A percentile compares a stretch with the other conserved stretches of the same genome.
phyloP scores from a whole-genome alignment of 2,329 filamentous ascomycete genomes.

The Aureobasidium sp. region DNA sequence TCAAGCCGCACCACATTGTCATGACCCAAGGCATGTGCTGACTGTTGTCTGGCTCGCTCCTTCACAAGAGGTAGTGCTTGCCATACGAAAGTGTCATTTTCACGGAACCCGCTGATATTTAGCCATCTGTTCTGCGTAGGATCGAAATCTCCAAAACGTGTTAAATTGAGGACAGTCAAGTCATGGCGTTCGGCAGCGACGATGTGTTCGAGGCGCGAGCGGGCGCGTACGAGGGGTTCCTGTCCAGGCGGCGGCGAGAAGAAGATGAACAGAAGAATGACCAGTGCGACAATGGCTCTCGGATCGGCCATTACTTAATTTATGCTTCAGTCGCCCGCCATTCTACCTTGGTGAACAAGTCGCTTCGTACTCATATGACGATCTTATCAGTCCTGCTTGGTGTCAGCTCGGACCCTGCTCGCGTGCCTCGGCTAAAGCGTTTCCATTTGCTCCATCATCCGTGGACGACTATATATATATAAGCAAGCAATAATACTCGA shows the following conservation, averaged over 20 bases:
- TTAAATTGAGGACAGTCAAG: slow-evolving; percentile 44
- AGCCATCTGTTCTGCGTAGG: slow-evolving; percentile 39
- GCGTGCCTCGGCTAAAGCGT: background rate
- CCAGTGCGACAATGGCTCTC: slow-evolving; percentile 41
- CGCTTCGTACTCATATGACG: background rate
- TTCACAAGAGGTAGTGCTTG: slow-evolving; percentile 61
- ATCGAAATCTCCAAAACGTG: slow-evolving; percentile 48
- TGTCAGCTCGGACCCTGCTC: background rate
- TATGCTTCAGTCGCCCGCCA: slow-evolving; percentile 2
- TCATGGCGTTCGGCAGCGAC: slow-evolving; percentile 46
- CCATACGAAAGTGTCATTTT: slow-evolving; percentile 72
- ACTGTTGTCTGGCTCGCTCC: slow-evolving; percentile 55
- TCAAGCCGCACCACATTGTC: slow-evolving; percentile 25
- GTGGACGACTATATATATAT: background rate
- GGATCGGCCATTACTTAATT: slow-evolving; percentile 31
- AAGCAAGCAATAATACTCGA: background rate
- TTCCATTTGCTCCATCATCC: background rate
- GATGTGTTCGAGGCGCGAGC: slow-evolving; percentile 42
- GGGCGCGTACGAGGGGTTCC: slow-evolving; percentile 34
- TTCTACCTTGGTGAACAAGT: slow-evolving; percentile 7
- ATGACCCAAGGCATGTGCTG: slow-evolving; percentile 35
- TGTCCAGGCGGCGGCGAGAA: slow-evolving; percentile 39
- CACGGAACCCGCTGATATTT: slow-evolving; percentile 66
- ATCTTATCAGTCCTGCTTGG: background rate
- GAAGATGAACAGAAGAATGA: slow-evolving; percentile 49